phyloP scores from a whole-genome alignment of 139 green algal species.

The Pedinophyceae sp. region DNA sequence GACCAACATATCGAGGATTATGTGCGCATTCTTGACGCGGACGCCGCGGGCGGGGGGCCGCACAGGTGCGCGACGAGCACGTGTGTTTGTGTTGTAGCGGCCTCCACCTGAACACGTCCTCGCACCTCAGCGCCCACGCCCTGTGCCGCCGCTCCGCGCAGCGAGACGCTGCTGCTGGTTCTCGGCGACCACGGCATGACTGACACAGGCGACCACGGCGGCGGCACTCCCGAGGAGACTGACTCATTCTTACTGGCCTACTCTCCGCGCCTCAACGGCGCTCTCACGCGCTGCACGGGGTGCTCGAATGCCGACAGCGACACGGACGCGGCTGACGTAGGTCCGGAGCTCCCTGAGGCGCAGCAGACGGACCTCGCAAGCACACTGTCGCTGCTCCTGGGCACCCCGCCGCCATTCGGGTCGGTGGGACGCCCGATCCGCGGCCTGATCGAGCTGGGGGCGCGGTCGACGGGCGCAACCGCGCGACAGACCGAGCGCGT shows the following conservation, averaged over 20 bases:
- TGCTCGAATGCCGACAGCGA: no score
- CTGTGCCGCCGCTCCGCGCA: conserved; percentile 9
- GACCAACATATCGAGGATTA: conserved; percentile 36
- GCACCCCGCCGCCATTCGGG: conserved; percentile 68
- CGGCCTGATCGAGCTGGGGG: no score
- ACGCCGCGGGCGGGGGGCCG: no score
- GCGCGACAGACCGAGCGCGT: no score
- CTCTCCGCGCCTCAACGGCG: neutral
- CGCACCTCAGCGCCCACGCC: no score
- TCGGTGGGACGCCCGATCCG: no score
- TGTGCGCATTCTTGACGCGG: conserved; percentile 8
- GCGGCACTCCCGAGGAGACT: conserved; percentile 55
- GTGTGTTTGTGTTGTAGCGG: no score
- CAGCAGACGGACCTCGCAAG: conserved; percentile 70
- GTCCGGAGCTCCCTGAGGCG: neutral
- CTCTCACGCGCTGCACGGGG: no score
- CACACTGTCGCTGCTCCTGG: conserved; percentile 61
- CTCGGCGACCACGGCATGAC: conserved; percentile 89
- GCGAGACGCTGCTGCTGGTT: conserved; percentile 74
- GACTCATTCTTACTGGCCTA: conserved; percentile 11
- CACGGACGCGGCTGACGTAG: neutral
- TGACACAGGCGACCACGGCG: conserved; percentile 70
- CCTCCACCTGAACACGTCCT: no score
- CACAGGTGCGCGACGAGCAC: no score
- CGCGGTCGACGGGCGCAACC: no score